These are phyloP conservation scores for Pezicula neosporulosa DNA, from an alignment of 2,329 filamentous ascomycete species.

Conservation along the genomic window DNA sequence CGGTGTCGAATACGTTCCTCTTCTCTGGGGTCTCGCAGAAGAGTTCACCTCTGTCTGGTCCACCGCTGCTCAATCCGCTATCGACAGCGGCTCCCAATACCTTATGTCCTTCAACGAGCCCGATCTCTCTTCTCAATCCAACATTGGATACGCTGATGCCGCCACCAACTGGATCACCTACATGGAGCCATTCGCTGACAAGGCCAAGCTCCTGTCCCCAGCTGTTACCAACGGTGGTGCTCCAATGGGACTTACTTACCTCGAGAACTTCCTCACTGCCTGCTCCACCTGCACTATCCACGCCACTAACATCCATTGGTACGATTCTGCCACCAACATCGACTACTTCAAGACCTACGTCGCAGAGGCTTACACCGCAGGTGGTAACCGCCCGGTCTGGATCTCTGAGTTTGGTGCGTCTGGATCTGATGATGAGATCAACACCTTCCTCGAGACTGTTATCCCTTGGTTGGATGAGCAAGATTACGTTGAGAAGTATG, in stretches of 20 bases:
- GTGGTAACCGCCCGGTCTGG: slow-evolving; percentile 36
- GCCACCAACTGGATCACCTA: slow-evolving; percentile 35
- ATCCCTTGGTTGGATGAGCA: slow-evolving; percentile 40
- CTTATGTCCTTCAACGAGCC: slow-evolving; percentile 72
- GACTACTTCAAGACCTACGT: slow-evolving; percentile 41
- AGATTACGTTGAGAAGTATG: slow-evolving; percentile 35
- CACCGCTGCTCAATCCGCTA: slow-evolving; percentile 44
- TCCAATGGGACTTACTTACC: slow-evolving; percentile 38
- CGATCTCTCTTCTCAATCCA: slow-evolving; percentile 57
- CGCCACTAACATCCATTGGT: slow-evolving; percentile 45
- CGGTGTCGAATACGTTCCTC: slow-evolving; percentile 59
- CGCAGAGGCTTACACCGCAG: slow-evolving; percentile 32
- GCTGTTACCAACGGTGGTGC: slow-evolving; percentile 42
- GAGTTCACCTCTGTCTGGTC: slow-evolving; percentile 48
- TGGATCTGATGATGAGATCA: slow-evolving; percentile 26
- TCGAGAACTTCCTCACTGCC: slow-evolving; percentile 37
- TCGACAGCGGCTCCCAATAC: slow-evolving; percentile 49
- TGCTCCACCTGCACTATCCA: slow-evolving; percentile 41
- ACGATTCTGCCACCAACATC: slow-evolving; percentile 32
- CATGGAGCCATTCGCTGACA: slow-evolving; percentile 40
- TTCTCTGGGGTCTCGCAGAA: slow-evolving; percentile 54
- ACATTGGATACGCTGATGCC: slow-evolving; percentile 34
- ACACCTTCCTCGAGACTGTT: slow-evolving; percentile 37
- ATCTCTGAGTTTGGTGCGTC: slow-evolving; percentile 41
- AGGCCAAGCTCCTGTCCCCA: slow-evolving; percentile 42